These are phyloP conservation scores for Thielaviopsis cerberus DNA, from an alignment of 2,329 filamentous ascomycete genomes.

Conservation along the genomic window DNA sequence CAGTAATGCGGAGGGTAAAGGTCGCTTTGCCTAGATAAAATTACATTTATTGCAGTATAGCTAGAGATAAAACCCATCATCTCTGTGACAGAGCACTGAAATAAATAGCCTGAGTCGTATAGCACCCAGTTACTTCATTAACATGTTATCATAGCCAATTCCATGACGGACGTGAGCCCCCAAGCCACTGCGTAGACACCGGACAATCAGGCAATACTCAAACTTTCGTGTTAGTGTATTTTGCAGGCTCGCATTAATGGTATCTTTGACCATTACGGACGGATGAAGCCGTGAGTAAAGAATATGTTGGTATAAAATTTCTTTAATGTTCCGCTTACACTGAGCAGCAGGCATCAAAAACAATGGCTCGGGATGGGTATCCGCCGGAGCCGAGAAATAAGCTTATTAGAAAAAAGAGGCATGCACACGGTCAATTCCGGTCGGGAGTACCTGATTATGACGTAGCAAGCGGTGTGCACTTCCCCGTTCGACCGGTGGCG, in stretches of 20 bases:
- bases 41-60: no score
- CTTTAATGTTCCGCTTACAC: not conserved
- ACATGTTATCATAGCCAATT: not conserved
- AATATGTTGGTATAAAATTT: not conserved
- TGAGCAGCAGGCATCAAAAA: not conserved
- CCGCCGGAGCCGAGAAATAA: not conserved
- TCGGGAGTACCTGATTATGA: not conserved
- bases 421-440: not conserved
- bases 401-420: not conserved
- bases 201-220: not conserved
- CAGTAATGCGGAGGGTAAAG: no score
- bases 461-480: not conserved
- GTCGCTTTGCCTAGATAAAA: no score
- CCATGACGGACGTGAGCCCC: not conserved
- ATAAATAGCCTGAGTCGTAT: no score
- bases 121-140: no score
- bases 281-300: not conserved
- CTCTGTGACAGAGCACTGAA: no score
- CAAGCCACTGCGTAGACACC: not conserved
- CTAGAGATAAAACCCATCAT: no score
- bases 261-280: not conserved
- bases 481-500: not conserved
- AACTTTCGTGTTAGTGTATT: slow-evolving; percentile 11
- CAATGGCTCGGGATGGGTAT: not conserved
- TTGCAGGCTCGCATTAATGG: not conserved